phyloP scores from a whole-genome alignment of 768 basidiomycete genomes.

The Suillus decipiens region DNA sequence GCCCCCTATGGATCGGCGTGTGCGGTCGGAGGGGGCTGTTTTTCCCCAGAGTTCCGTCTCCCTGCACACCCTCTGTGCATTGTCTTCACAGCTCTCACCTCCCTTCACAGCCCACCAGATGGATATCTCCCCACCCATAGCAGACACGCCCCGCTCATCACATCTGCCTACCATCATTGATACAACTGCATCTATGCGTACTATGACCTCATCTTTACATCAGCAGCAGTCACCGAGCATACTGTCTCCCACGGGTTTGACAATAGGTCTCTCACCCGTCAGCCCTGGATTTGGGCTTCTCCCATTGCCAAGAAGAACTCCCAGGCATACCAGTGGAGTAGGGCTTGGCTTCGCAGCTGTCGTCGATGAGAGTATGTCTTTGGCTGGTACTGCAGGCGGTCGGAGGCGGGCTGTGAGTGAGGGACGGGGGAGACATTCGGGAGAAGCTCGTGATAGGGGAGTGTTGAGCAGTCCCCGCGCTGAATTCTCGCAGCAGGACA shows the following conservation, averaged over 20 bases:
- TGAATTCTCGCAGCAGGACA: constrained; percentile 12
- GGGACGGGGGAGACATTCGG: constrained; percentile 26
- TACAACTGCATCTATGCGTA: constrained; percentile 4
- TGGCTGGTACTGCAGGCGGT: constrained; percentile 15
- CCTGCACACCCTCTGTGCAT: constrained; percentile 6
- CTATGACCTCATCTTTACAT: constrained; percentile 8
- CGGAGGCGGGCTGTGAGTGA: constrained; percentile 56
- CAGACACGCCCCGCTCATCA: constrained; percentile 5
- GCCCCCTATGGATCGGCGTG: constrained; percentile 17
- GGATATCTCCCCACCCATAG: constrained; percentile 1
- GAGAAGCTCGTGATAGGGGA: constrained; percentile 15
- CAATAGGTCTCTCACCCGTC: constrained; percentile 73
- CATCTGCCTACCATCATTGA: neutral
- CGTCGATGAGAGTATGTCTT: constrained; percentile 22
- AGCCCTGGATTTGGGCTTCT: constrained; percentile 79
- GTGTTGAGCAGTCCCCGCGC: constrained; percentile 10
- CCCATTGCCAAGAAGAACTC: constrained; percentile 48
- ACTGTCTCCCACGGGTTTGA: constrained; percentile 48
- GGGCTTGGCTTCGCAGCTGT: constrained; percentile 33
- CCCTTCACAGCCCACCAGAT: neutral
- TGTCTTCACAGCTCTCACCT: constrained; percentile 5
- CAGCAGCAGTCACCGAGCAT: constrained; percentile 10
- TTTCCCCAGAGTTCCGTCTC: constrained; percentile 10
- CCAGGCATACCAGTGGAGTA: constrained; percentile 41
- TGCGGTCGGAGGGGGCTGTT: constrained; percentile 13